Conservation (phyloP, 164 flowering plant species). For the Buxus sempervirens region DNA sequence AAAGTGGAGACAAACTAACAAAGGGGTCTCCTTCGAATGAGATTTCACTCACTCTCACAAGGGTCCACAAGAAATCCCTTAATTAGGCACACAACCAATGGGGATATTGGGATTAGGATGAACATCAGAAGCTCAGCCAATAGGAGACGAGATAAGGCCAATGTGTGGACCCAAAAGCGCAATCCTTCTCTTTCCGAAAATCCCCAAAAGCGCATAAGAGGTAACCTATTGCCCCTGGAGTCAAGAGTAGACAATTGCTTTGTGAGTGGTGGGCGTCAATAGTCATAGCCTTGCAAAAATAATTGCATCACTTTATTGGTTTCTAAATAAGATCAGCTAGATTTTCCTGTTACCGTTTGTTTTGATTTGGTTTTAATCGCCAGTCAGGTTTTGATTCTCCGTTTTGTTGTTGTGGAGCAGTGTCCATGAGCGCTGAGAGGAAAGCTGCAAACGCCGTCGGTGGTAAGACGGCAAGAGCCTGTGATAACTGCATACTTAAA, state of each 20-base stretch:
- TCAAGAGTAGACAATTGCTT: too few species aligned
- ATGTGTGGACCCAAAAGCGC: constrained; percentile 43
- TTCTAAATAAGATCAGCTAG: constrained; percentile 6
- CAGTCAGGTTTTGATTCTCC: too few species aligned
- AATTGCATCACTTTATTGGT: constrained; percentile 13
- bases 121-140: constrained; percentile 41
- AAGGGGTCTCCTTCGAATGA: too few species aligned
- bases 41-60: too few species aligned
- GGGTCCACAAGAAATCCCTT: constrained; percentile 45
- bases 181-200: constrained; percentile 11
- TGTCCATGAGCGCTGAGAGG: constrained; percentile 31
- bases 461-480: constrained; percentile 74
- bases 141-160: constrained; percentile 56
- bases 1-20: too few species aligned
- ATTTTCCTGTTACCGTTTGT: constrained; percentile 1
- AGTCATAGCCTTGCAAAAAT: constrained; percentile 13
- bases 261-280: too few species aligned
- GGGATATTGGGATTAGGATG: constrained; percentile 31
- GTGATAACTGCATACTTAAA: constrained; percentile 62
- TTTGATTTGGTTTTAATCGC: background rate
- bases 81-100: constrained; percentile 39
- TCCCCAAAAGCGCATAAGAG: constrained; percentile 29
- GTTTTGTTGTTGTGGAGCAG: too few species aligned
- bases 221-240: too few species aligned
- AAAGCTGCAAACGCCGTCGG: constrained; percentile 60